Evolutionary conservation across 257 asterid genomes (phyloP).

Genomic region (Linderniella brevidens): DNA sequence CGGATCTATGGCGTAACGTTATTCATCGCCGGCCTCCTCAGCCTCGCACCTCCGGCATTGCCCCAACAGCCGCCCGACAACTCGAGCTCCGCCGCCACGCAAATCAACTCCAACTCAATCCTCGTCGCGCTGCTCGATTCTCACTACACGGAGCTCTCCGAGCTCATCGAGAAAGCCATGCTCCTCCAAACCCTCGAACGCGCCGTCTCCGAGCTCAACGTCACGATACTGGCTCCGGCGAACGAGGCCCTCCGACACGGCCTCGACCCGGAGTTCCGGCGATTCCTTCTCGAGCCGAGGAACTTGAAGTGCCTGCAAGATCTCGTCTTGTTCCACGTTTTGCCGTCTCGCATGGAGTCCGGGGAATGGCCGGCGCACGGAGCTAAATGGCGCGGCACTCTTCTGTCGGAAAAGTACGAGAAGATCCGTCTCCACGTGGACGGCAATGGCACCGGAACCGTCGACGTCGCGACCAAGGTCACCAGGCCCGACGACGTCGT

Average conservation of each 20-base stretch:
- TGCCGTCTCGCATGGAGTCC: slow-evolving; percentile 55
- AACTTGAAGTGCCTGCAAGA: slow-evolving; percentile 72
- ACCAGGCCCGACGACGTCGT: slow-evolving; percentile 43
- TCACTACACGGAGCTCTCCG: slow-evolving; percentile 79
- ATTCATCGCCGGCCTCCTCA: no score
- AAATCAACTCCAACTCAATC: slow-evolving; percentile 65
- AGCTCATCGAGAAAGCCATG: slow-evolving; percentile 79
- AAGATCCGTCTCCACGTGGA: slow-evolving; percentile 23
- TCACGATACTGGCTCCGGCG: slow-evolving; percentile 83
- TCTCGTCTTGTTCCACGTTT: slow-evolving; percentile 59
- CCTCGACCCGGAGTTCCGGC: slow-evolving; percentile 85
- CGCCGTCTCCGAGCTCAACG: slow-evolving; percentile 64
- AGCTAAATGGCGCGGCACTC: no score
- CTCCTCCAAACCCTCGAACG: slow-evolving; percentile 71
- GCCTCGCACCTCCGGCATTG: no score
- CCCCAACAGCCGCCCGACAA: no score
- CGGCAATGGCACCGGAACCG: slow-evolving; percentile 26
- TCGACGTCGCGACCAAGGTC: slow-evolving; percentile 28
- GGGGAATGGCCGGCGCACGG: slow-evolving; percentile 10
- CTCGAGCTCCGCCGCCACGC: no score
- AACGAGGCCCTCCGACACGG: slow-evolving; percentile 70
- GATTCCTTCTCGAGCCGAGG: slow-evolving; percentile 63
- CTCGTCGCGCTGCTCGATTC: slow-evolving; percentile 87
- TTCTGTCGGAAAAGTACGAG: slow-evolving; percentile 5
- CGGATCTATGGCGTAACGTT: no score